Base-by-base conservation (phyloP, 768 basidiomycete genomes). In the Trichaptum fuscoviolaceum region DNA sequence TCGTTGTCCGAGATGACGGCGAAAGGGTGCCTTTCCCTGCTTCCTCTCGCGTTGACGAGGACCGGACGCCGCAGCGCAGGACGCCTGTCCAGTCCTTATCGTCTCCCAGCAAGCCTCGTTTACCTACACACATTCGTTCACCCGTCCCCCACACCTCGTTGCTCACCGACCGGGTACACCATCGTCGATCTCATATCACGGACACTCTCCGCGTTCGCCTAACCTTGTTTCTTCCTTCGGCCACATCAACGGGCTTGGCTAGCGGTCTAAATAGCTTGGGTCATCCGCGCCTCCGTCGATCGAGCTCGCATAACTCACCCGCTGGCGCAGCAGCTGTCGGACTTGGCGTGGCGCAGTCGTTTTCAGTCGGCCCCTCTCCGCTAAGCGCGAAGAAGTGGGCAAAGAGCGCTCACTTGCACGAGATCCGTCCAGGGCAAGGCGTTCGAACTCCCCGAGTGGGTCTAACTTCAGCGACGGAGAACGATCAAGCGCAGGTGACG, bases 321-420 rank as follows among this genome's bases (percentile, higher is more conserved):
- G 70, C 70, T 15, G 67, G 71, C 64, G 66, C 65, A 26, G 62
- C 58, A 35, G 68, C 67, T 60, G 68, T 68, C 42, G 70, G 73
- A 65, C 36, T 74, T 71, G 62, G 77, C 66, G 72, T 74, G 67
- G 42, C 42, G 12, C 42, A 52, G 20, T 52, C 42, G 3, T 20
- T 52, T 12, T 52, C 42, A 52, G 42, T 73, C 35, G 77, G 76
- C 18, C 73, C 75, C 57, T 77, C 76, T 6, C 81, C 81, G 63
- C 82, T 83, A 64, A 80, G 80, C 0, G 82, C 83, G 20, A 84
- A 82, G 68, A 81, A 81, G 42, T 87, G 86, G 83, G 89, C 88
- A 24, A 78, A 86, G 42, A 87, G 80, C 0, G 86, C 90, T 2
- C 90, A 91, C 77, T 69, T 91, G 60, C 90, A 91, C 68, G 86